Base-by-base conservation (phyloP, 2,329 filamentous ascomycete species). In the Fonsecaea nubica region DNA sequence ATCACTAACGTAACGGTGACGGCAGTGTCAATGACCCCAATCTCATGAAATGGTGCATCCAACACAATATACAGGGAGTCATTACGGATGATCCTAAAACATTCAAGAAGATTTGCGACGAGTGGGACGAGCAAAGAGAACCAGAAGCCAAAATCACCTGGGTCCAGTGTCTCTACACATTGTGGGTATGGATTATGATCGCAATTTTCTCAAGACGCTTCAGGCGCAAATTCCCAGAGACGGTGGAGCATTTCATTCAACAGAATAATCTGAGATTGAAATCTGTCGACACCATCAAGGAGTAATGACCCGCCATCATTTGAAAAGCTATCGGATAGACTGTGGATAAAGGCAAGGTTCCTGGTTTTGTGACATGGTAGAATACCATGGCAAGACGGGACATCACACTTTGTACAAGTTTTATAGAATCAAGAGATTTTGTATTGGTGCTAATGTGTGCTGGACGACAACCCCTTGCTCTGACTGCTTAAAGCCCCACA, bases 31-130 rank as follows among this genome's bases (percentile, higher is more conserved):
- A 98, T 76, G 85, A 90, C 13, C 85, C 87, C 69, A 82, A 84
- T 58, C 86, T 88, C 78, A 97, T 98, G 93, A 85, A 88, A 72
- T 97, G 92, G 92, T 85, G 87, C 69, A 87, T 96, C 38, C 78
- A 83, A 33, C 80, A 85, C 50, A 76, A 78, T 2, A 80, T 96
- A 0, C 91, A 96, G 72, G 93, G 92, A 0, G 90, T 97, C 4
- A 89, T 97, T 61, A 96, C 93, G 0, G 93, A 97, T 75, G 89
- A 97, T 72, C 91, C 92, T 0, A 85, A 85, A 75, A 78, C 85
- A 70, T 94, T 89, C 74, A 70, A 66, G 30, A 38, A 67, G 35
- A 64, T 74, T n/a, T 72, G 71, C 55, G 68, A 73, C 40, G 62
- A 70, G 4, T 74, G 70, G 70, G 62, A 68, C 30, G 65, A 69